Evolutionary conservation across 345 rosid genomes (phyloP).

Genomic region (Rhodamnia argentea): DNA sequence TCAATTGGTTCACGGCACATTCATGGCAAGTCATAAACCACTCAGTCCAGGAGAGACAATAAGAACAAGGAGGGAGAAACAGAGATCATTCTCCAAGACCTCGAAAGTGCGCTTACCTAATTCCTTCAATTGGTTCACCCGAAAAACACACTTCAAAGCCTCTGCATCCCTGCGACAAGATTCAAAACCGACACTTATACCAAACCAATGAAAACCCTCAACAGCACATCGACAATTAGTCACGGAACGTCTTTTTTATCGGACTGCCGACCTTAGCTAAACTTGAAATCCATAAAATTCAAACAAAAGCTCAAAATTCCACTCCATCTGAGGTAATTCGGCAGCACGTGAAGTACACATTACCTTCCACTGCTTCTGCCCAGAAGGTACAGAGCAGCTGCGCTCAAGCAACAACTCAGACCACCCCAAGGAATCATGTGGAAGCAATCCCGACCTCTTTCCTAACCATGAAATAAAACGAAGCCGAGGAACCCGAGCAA

Average conservation of each 20-base stretch:
- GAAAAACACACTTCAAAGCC: slow-evolving; percentile 58
- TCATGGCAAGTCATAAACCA: neutral
- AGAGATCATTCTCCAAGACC: neutral
- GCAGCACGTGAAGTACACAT: neutral
- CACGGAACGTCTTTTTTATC: neutral
- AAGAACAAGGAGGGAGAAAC: neutral
- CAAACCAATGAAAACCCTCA: neutral
- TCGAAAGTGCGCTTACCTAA: slow-evolving; percentile 36
- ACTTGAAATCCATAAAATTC: neutral
- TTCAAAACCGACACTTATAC: neutral
- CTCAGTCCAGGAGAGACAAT: neutral
- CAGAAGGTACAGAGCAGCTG: slow-evolving; percentile 79
- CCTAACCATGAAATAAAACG: neutral
- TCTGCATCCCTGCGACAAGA: slow-evolving; percentile 63
- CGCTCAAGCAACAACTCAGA: slow-evolving; percentile 77
- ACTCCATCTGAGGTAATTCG: neutral
- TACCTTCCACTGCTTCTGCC: slow-evolving; percentile 93
- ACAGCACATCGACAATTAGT: neutral
- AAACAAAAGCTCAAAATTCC: neutral
- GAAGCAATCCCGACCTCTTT: neutral
- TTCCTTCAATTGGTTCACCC: slow-evolving; percentile 75
- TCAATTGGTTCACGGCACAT: neutral
- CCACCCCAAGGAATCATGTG: slow-evolving; percentile 81
- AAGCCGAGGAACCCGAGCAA: neutral
- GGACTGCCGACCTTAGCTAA: neutral